These are phyloP conservation scores for Mentha longifolia DNA, from an alignment of 257 asterid species.

Conservation along the genomic window DNA sequence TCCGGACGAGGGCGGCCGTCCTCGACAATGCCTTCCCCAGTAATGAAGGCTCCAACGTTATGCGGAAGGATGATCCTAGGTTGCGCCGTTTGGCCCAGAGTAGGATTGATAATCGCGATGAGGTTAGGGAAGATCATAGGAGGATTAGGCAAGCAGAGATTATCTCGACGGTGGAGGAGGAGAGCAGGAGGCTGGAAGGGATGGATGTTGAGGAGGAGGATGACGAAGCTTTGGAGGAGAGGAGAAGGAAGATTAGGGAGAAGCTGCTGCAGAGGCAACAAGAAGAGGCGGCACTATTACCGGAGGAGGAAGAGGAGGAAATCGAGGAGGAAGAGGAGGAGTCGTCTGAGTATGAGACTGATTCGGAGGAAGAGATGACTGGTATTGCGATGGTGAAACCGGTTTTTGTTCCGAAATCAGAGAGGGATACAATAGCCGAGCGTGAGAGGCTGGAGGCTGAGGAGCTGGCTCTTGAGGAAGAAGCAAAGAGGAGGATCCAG, in stretches of 20 bases:
- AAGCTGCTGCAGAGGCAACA: slow-evolving; percentile 69
- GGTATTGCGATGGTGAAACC: slow-evolving; percentile 85
- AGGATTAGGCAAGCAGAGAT: slow-evolving; percentile 96
- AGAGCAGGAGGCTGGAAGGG: slow-evolving; percentile 62
- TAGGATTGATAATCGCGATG: slow-evolving; percentile 78
- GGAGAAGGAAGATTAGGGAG: slow-evolving; percentile 77
- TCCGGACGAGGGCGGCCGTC: slow-evolving; percentile 56
- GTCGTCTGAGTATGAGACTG: slow-evolving; percentile 88
- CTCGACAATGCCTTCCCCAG: slow-evolving; percentile 71
- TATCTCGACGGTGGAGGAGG: slow-evolving; percentile 86
- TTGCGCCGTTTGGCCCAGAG: slow-evolving; percentile 87
- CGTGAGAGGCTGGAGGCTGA: slow-evolving; percentile 92
- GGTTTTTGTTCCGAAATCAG: slow-evolving; percentile 73
- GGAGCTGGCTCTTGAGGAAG: slow-evolving; percentile 81
- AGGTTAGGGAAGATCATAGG: slow-evolving; percentile 85
- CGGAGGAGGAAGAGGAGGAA: slow-evolving; percentile 80
- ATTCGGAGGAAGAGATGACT: slow-evolving; percentile 73
- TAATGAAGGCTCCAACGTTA: slow-evolving; percentile 47
- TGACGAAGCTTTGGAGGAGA: slow-evolving; percentile 81
- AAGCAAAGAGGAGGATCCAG: slow-evolving; percentile 66
- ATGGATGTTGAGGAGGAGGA: slow-evolving; percentile 79
- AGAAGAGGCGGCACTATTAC: slow-evolving; percentile 71
- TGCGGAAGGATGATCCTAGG: slow-evolving; percentile 78
- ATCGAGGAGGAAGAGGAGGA: slow-evolving; percentile 66
- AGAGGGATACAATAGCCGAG: slow-evolving; percentile 87